phyloP scores from a whole-genome alignment of 768 basidiomycete genomes.

The Auricularia cornea region DNA sequence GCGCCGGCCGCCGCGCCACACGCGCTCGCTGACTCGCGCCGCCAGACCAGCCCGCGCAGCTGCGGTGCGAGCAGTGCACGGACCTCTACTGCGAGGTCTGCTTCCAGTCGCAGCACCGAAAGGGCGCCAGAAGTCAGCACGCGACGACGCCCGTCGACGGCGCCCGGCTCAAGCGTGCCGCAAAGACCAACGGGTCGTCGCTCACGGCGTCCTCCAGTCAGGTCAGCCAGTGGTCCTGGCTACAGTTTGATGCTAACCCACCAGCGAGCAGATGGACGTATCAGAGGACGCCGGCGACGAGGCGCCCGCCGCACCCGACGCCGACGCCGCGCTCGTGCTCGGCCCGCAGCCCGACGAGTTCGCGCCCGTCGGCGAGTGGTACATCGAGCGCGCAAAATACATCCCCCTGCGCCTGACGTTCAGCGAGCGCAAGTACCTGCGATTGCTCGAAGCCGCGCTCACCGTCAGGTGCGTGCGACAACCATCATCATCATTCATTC shows the following conservation, averaged over 20 bases:
- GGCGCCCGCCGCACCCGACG: constrained; percentile 22
- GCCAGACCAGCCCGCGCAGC: constrained; percentile 73
- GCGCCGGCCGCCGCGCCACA: not conserved
- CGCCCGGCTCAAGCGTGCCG: constrained; percentile 3
- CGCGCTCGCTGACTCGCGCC: not conserved
- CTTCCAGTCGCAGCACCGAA: constrained; percentile 76
- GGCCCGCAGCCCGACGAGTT: constrained; percentile 55
- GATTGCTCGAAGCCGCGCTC: constrained; percentile 77
- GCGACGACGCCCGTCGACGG: constrained; percentile 15
- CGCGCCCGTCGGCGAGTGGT: constrained; percentile 70
- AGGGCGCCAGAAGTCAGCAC: constrained; percentile 36
- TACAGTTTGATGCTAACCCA: constrained; percentile 2
- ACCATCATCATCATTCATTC: not conserved
- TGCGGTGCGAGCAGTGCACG: constrained; percentile 61
- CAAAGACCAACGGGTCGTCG: not conserved
- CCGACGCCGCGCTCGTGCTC: constrained; percentile 26
- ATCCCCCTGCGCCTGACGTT: constrained; percentile 74
- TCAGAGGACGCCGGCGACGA: constrained; percentile 34
- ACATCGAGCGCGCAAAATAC: constrained; percentile 70
- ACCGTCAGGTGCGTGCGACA: constrained; percentile 32
- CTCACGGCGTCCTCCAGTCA: constrained; percentile 20
- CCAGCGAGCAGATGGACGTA: constrained; percentile 36
- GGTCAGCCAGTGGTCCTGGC: too few relatives aligned
- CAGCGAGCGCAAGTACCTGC: constrained; percentile 71
- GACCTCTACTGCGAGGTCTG: constrained; percentile 81